Base-by-base conservation (phyloP, 2,329 filamentous ascomycete genomes). In the Trichoderma simmonsii region DNA sequence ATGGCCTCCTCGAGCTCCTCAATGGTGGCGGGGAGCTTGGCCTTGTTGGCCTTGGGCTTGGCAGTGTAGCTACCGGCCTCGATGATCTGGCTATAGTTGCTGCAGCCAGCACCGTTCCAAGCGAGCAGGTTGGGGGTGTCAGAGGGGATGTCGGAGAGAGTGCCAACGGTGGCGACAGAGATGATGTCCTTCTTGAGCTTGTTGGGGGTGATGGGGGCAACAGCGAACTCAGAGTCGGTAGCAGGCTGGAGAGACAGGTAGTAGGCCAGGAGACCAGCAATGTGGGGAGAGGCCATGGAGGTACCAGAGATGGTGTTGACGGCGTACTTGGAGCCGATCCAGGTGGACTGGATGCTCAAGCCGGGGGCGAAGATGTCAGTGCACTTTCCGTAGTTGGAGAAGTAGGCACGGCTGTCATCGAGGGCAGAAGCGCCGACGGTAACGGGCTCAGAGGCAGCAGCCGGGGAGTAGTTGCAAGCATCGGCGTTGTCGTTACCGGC, bases 311-410 rank as follows among this genome's bases (percentile, higher is more conserved):
- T 99, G 85, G 94, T 98, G 91, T 99, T 99, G 86, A 94, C 90
- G 80, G 96, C 95, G 80, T 95, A 91, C 84, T 96, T 93, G 90
- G 92, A 95, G 82, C 97, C 96, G 79, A 97, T 97, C 96, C 96
- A 99, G 82, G 96, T 98, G 76, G 96, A 99, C 79, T 93, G 90
- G 79, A 99, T 97, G 91, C 94, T 97, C 79, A 98, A 89, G 80
- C 96, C 96, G 73, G 96, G 96, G 75, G 95, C 96, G 80, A 99
- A 99, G 88, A 99, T 97, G 85, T 99, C 96, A 82, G 95, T 97
- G 90, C 96, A 99, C 89, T 95, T 96, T 83, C 96, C 96, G 84
- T 91, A 98, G 93, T 99, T 99, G 90, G 97, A 99, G 91, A 99
- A 99, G 90, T 98, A 99, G 76, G 96, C 96, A 85, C 96, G 95